Percentiles rank a stretch among this genome's conserved stretches.
phyloP scores from a whole-genome alignment of 805 yeast species.

The Gaillardinia entomophila region DNA sequence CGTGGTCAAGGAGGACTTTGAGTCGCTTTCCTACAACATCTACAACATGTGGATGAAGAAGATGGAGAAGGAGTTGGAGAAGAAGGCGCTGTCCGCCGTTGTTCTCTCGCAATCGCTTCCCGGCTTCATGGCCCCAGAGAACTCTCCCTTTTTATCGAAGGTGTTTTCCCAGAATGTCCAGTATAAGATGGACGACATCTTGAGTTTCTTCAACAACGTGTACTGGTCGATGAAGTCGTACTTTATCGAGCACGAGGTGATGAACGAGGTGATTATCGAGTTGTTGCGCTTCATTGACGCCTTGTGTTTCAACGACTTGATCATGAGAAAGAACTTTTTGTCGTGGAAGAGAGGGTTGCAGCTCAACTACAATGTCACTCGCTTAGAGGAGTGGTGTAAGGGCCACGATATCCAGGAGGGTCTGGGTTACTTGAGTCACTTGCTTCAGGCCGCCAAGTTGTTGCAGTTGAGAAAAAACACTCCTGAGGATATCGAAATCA shows the following conservation, averaged over 20 bases:
- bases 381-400: conserved; percentile 98
- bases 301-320: conserved; percentile 87
- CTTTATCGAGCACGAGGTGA: conserved; percentile 78
- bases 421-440: conserved; percentile 72
- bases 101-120: conserved; percentile 93
- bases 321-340: conserved; percentile 89
- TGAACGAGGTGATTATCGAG: conserved; percentile 79
- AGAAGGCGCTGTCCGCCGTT: conserved; percentile 91
- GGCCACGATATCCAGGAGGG: conserved; percentile 88
- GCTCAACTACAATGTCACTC: conserved; percentile 90
- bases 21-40: conserved; percentile 85
- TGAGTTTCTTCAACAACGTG: conserved; percentile 83
- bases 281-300: conserved; percentile 85
- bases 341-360: conserved; percentile 98
- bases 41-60: conserved; percentile 97
- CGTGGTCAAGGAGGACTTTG: conserved; percentile 90
- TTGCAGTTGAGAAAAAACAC: conserved; percentile 88
- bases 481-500: conserved; percentile 81
- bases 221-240: conserved; percentile 92
- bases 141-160: conserved; percentile 74
- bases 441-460: conserved; percentile 88
- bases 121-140: conserved; percentile 87
- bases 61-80: conserved; percentile 83
- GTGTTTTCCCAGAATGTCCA: conserved; percentile 67
- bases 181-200: conserved; percentile 90